These are phyloP conservation scores for Rubus parviflorus DNA, from an alignment of 306 rosid genomes.

Conservation along the genomic window DNA sequence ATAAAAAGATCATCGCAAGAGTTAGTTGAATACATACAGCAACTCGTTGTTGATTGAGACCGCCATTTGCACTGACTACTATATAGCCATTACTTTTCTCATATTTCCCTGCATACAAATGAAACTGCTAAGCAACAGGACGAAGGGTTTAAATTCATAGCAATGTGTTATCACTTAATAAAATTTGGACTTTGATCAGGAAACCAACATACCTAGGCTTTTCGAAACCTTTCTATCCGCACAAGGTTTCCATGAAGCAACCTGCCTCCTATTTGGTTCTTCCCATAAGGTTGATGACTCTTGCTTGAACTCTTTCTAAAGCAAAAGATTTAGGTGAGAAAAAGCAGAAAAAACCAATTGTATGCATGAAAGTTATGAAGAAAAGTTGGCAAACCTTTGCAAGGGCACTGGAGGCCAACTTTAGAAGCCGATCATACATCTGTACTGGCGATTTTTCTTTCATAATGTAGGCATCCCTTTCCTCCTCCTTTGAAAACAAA, in stretches of 20 bases:
- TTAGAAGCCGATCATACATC: constrained; percentile 74
- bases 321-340: constrained; percentile 11
- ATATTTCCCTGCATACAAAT: constrained; percentile 48
- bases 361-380: constrained; percentile 33
- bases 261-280: constrained; percentile 53
- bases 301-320: constrained; percentile 65
- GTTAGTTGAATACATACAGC: constrained; percentile 61
- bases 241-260: constrained; percentile 79
- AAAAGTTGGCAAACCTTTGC: constrained; percentile 42
- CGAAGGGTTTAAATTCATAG: not conserved
- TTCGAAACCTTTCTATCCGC: constrained; percentile 51
- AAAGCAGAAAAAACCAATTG: not conserved
- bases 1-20: constrained; percentile 21
- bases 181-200: not conserved
- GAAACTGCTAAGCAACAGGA: not conserved
- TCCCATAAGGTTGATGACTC: constrained; percentile 65
- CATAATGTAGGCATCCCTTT: constrained; percentile 29
- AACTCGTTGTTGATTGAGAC: constrained; percentile 97
- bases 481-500: constrained; percentile 33
- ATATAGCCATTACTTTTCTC: constrained; percentile 72
- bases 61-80: constrained; percentile 89
- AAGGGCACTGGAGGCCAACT: not conserved
- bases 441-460: constrained; percentile 46
- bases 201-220: constrained; percentile 43
- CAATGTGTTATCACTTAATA: not conserved